Evolutionary conservation across 140 eudicot genomes (phyloP).

Genomic region (Stevia rebaudiana): DNA sequence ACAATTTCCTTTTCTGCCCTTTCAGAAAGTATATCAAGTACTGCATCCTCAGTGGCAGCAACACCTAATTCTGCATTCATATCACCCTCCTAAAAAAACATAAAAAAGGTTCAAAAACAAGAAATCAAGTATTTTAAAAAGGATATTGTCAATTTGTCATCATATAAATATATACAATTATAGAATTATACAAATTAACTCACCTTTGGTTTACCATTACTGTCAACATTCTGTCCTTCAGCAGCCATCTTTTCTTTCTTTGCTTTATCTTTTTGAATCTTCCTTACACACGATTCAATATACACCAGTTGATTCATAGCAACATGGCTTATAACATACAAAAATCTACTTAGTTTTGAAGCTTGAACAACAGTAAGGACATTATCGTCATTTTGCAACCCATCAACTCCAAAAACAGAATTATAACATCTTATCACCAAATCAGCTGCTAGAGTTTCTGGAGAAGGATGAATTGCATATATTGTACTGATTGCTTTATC

Average conservation of each 20-base stretch:
- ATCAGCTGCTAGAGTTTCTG: constrained; percentile 76
- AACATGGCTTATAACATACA: constrained; percentile 74
- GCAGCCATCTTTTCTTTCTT: constrained; percentile 64
- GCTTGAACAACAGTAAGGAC: constrained; percentile 57
- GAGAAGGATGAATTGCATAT: constrained; percentile 82
- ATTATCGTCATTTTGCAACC: constrained; percentile 42
- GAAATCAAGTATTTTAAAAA: neutral
- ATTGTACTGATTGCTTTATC: constrained; percentile 83
- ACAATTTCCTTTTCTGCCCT: constrained; percentile 90
- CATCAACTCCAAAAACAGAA: constrained; percentile 56
- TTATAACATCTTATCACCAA: constrained; percentile 49
- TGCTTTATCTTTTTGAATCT: constrained; percentile 73
- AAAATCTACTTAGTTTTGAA: constrained; percentile 56
- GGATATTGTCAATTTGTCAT: neutral
- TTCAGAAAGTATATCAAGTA: constrained; percentile 76
- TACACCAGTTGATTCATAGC: constrained; percentile 85
- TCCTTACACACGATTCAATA: constrained; percentile 75
- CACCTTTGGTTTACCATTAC: constrained; percentile 45
- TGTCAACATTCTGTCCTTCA: constrained; percentile 33
- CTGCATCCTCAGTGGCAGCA: constrained; percentile 84
- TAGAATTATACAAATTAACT: neutral
- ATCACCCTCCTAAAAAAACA: constrained; percentile 54
- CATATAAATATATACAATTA: no score
- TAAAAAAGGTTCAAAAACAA: constrained; percentile 2
- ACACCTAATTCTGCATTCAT: constrained; percentile 91